A percentile compares a stretch with the other conserved stretches of the same genome.
phyloP scores from a whole-genome alignment of 257 asterid genomes.

The Henckelia pumila region DNA sequence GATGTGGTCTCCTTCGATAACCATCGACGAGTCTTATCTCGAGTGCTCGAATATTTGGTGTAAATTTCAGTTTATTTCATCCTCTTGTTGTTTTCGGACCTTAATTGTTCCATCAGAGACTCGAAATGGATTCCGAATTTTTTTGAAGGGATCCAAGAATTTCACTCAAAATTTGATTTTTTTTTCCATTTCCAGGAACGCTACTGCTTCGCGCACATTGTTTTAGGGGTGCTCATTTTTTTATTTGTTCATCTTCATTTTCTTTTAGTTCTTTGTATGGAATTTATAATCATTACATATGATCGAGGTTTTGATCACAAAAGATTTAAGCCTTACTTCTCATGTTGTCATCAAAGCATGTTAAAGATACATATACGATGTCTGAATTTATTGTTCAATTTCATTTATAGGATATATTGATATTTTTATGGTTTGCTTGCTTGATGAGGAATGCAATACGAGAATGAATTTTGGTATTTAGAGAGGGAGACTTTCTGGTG shows the following conservation, averaged over 20 bases:
- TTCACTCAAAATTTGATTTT: background rate
- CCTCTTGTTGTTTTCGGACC: background rate
- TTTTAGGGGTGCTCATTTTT: background rate
- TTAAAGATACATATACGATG: background rate
- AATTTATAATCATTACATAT: background rate
- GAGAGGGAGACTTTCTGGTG: constrained; percentile 10
- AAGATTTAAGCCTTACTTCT: background rate
- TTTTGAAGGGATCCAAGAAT: background rate
- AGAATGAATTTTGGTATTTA: constrained; percentile 4
- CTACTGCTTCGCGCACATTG: background rate
- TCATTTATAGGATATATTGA: background rate
- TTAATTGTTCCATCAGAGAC: background rate
- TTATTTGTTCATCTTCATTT: background rate
- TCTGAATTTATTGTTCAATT: constrained; percentile 6
- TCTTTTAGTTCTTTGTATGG: background rate
- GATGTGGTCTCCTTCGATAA: constrained; percentile 18
- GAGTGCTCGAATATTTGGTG: background rate
- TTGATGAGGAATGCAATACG: constrained; percentile 7
- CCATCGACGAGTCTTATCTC: background rate
- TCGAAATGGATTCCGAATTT: background rate
- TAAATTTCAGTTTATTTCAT: background rate
- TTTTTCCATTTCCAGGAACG: background rate
- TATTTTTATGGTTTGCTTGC: background rate
- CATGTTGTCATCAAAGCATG: constrained; percentile 19
- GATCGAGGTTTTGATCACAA: constrained; percentile 19